Percentiles rank a stretch among this genome's conserved stretches.
phyloP scores from a whole-genome alignment of 1,284 basidiomycete genomes.

The Apiotrichum siamense region DNA sequence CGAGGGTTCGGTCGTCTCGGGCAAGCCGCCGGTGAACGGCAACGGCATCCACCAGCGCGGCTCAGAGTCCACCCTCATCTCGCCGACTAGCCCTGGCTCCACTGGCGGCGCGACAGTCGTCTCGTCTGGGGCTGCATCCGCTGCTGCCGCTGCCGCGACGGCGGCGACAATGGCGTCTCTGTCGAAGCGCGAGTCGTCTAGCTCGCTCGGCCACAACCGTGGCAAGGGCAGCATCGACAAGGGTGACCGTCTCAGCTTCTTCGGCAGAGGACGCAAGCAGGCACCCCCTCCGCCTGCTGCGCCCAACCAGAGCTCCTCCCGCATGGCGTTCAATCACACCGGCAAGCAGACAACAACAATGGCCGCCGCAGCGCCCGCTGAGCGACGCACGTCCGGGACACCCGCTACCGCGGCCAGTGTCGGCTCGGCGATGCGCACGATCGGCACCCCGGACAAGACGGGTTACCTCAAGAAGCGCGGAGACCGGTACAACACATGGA shows the following conservation, averaged over 20 bases:
- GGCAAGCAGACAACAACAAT: slow-evolving; percentile 12
- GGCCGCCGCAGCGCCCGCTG: slow-evolving; percentile 21
- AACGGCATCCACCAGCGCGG: slow-evolving; percentile 1
- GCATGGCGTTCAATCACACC: slow-evolving; percentile 17
- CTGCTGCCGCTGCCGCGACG: slow-evolving; percentile 1
- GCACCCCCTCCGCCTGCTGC: slow-evolving; percentile 53
- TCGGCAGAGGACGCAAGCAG: slow-evolving; percentile 71
- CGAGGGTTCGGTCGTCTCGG: slow-evolving; percentile 2
- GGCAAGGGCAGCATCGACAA: slow-evolving; percentile 45
- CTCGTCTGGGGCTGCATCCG: not conserved
- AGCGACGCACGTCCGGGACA: slow-evolving; percentile 31
- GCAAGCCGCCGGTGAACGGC: not conserved
- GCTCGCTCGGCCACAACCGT: slow-evolving; percentile 42
- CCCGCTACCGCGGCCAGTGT: slow-evolving; percentile 1
- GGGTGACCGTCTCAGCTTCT: slow-evolving; percentile 55
- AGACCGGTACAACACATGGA: slow-evolving; percentile 91
- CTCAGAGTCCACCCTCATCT: slow-evolving; percentile 5
- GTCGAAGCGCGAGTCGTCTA: slow-evolving; percentile 40
- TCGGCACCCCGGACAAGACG: slow-evolving; percentile 76
- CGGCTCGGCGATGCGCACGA: slow-evolving; percentile 66
- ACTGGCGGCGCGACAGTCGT: not conserved
- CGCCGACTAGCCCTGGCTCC: not conserved
- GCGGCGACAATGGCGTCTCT: slow-evolving; percentile 9
- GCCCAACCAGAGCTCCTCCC: slow-evolving; percentile 21
- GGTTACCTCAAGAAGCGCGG: slow-evolving; percentile 97